Evolutionary conservation across 768 basidiomycete species (phyloP), one percentile per base, ranked within the genome.

Genomic region (Tulasnella sp.): DNA sequence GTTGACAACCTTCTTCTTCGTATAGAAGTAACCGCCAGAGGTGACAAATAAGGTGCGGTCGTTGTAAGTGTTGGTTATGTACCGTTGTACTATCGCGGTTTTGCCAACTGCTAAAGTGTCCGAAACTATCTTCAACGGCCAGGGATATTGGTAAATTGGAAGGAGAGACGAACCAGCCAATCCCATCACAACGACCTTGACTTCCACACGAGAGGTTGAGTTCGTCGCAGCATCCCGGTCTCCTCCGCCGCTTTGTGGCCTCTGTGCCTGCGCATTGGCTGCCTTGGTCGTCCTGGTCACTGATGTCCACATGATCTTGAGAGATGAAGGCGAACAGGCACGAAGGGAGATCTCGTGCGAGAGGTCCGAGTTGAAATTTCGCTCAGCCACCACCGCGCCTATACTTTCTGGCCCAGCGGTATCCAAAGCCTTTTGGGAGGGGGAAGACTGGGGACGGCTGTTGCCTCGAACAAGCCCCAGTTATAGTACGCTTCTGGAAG

Each of bases 111-210:
- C 93, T 94, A 79, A 79, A 70, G 32, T 23, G 42, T 18, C 81
- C 44, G 79, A 73, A 46, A 74, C 51, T 11, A 69, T 78, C 29
- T n/a, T 70, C 37, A 40, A 71, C 46, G 72, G 48, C n/a, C 11
- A 57, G 76, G 42, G 29, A 46, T 29, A 46, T 4, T 20, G 51
- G n/a, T n/a, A 26, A 67, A 46, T 35, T 79, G 39, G 35, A 29
- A 72, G 81, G 67, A 48, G 70, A 46, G 73, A 81, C 87, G 78
- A 76, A 88, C 89, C 89, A 81, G 86, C 87, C 84, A 92, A 94
- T 86, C 93, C 94, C 92, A 96, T 94, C 82, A 97, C 90, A 83
- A 97, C 95, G 84, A 96, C 93, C 90, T 96, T 96, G 84, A 92
- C 93, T 87, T 97, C 95, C 84, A 96, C 88, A 81, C 92, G 92